phyloP scores from a whole-genome alignment of 257 asterid genomes.

The Capsicum rhomboideum region DNA sequence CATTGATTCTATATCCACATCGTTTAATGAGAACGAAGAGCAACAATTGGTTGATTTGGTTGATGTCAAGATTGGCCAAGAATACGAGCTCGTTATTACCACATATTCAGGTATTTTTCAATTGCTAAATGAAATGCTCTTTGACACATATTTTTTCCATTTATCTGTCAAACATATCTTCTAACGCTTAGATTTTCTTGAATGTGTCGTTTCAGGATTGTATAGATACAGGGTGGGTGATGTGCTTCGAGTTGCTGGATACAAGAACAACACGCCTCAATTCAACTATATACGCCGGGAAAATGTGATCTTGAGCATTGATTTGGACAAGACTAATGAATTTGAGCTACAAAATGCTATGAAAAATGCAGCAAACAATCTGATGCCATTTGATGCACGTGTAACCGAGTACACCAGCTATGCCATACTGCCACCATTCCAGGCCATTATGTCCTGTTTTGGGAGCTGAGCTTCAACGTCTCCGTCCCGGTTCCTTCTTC shows the following conservation, averaged over 20 bases:
- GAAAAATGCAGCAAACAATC: slow-evolving; percentile 18
- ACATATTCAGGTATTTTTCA: slow-evolving; percentile 26
- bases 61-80: background rate
- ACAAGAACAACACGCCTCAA: background rate
- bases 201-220: background rate
- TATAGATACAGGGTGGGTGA: background rate
- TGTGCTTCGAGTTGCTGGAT: background rate
- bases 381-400: slow-evolving; percentile 47
- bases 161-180: background rate
- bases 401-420: slow-evolving; percentile 76
- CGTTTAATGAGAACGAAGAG: background rate
- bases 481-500: slow-evolving; percentile 59
- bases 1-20: background rate
- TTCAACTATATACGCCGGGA: background rate
- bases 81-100: background rate
- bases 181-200: background rate
- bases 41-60: background rate
- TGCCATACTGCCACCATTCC: slow-evolving; percentile 49
- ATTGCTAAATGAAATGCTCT: background rate
- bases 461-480: slow-evolving; percentile 4
- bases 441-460: slow-evolving; percentile 54
- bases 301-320: background rate
- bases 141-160: background rate
- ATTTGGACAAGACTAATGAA: slow-evolving; percentile 70
- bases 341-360: slow-evolving; percentile 70